Percentiles rank a stretch among this genome's conserved stretches.
Conservation (phyloP, 352 stramenopile genomes). For the Peronospora destructor region DNA sequence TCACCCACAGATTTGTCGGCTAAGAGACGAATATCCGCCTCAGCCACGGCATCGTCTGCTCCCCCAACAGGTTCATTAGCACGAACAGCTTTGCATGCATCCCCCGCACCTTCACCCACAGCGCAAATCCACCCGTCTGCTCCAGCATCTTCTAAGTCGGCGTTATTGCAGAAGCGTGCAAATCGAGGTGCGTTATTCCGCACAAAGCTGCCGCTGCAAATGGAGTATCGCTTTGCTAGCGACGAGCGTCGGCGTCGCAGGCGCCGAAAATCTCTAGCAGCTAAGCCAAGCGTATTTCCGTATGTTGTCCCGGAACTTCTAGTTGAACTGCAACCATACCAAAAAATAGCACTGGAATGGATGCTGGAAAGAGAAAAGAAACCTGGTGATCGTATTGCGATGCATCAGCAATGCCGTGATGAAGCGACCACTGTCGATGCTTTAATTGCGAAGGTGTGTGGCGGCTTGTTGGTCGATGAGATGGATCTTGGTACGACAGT, state of each 20-base stretch:
- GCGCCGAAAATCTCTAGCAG: constrained; percentile 35
- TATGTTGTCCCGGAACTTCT: constrained; percentile 45
- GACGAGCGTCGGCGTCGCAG: constrained; percentile 41
- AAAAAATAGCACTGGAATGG: constrained; percentile 83
- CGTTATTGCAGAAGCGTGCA: constrained; percentile 23
- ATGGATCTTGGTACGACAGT: constrained; percentile 90
- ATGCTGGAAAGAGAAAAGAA: constrained; percentile 71
- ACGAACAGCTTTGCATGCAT: constrained; percentile 11
- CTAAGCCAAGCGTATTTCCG: constrained; percentile 36
- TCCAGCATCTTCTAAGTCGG: constrained; percentile 13
- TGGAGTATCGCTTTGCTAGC: constrained; percentile 51
- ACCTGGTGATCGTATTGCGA: constrained; percentile 16
- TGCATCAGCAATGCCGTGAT: constrained; percentile 27
- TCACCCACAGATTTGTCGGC: constrained; percentile 10
- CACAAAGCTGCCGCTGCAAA: constrained; percentile 52
- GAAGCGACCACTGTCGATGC: constrained; percentile 29
- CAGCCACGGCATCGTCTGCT: constrained; percentile 6
- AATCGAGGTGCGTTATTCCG: constrained; percentile 34
- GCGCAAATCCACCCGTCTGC: constrained; percentile 9
- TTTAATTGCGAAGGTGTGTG: constrained; percentile 41
- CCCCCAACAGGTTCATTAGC: constrained; percentile 15
- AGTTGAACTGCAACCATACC: constrained; percentile 71
- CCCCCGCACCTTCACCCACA: constrained; percentile 2
- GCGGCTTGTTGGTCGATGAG: constrained; percentile 82
- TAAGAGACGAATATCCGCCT: constrained; percentile 11